Evolutionary conservation across 1,139 yeast genomes (phyloP).

Genomic region (Suhomyces atakaporum): DNA sequence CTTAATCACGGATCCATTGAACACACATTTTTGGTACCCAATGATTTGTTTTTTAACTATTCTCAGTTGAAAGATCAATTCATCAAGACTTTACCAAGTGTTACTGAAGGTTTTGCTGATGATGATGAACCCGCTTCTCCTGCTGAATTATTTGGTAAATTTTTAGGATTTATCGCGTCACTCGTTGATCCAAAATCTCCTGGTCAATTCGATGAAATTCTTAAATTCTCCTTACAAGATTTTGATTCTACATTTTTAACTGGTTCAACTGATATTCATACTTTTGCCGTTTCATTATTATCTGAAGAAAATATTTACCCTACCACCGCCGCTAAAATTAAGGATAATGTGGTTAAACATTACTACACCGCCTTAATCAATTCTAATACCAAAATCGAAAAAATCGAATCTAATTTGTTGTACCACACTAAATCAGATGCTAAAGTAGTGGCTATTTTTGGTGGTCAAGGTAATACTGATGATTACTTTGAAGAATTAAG

Average conservation of each 20-base stretch:
- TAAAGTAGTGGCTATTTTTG: constrained; percentile 79
- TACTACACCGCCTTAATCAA: constrained; percentile 67
- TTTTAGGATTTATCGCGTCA: constrained; percentile 76
- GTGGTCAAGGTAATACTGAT: constrained; percentile 99
- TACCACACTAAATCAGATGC: constrained; percentile 48
- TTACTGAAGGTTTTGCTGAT: constrained; percentile 81
- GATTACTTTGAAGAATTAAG: constrained; percentile 96
- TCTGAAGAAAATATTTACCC: constrained; percentile 48
- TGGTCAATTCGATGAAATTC: constrained; percentile 65
- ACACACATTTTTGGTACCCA: constrained; percentile 85
- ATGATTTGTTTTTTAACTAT: constrained; percentile 73
- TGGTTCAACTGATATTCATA: constrained; percentile 72
- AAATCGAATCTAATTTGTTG: constrained; percentile 52
- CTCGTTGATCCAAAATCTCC: constrained; percentile 46
- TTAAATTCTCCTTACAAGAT: constrained; percentile 70
- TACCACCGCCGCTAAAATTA: constrained; percentile 70
- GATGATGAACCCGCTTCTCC: constrained; percentile 90
- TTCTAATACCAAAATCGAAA: constrained; percentile 31
- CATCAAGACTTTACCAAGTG: constrained; percentile 70
- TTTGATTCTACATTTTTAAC: constrained; percentile 76
- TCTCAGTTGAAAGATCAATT: constrained; percentile 90
- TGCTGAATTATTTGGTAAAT: constrained; percentile 81
- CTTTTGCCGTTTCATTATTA: constrained; percentile 76
- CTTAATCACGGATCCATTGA: constrained; percentile 85
- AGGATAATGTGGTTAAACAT: constrained; percentile 66